Percentiles rank a stretch among this genome's conserved stretches.
These are phyloP conservation scores for Solanum chiquidenum DNA, from an alignment of 257 asterid species.

Conservation along the genomic window DNA sequence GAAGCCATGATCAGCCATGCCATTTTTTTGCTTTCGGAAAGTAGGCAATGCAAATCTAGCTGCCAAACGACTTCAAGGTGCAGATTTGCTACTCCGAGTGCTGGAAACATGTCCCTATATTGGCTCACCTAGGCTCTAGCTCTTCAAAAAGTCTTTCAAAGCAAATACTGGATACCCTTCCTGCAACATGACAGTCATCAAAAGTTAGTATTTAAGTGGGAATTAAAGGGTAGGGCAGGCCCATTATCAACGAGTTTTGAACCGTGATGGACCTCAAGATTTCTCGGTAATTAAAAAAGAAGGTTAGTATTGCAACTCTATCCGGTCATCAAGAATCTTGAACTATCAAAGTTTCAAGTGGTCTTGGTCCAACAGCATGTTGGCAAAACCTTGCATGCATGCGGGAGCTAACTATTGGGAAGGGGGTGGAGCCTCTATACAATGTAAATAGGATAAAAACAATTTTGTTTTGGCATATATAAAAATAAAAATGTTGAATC, in stretches of 20 bases:
- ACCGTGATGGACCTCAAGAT: not conserved
- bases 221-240: not conserved
- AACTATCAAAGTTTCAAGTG: not conserved
- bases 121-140: constrained; percentile 18
- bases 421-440: not conserved
- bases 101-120: not conserved
- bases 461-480: not conserved
- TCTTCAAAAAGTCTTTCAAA: constrained; percentile 60
- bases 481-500: not conserved
- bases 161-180: constrained; percentile 57
- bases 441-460: not conserved
- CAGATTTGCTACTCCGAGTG: not conserved
- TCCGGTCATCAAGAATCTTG: not conserved
- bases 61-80: not conserved
- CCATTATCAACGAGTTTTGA: not conserved
- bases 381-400: not conserved
- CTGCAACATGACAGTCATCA: constrained; percentile 17
- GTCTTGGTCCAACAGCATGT: not conserved
- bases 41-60: not conserved
- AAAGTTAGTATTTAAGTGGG: not conserved
- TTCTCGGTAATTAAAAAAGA: not conserved
- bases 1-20: not conserved
- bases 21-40: not conserved
- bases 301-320: not conserved
- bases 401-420: not conserved